Evolutionary conservation across 2,329 filamentous ascomycete genomes (phyloP), one percentile per base, ranked within the genome.

Genomic region (Fusarium sp.): DNA sequence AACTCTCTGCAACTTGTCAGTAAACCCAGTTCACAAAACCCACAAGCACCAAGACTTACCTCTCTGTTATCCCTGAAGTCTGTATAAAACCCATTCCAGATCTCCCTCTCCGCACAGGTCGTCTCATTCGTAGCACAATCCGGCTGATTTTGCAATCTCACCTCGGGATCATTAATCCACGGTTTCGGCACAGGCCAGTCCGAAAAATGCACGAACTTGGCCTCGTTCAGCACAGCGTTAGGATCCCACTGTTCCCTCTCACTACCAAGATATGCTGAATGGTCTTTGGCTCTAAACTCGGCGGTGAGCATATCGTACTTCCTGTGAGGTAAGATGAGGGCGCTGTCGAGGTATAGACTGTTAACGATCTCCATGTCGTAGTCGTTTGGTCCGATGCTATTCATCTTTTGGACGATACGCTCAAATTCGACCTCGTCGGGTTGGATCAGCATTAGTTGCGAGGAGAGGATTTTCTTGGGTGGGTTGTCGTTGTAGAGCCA

Each of bases 341-440:
- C 90, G 35, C 81, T 88, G 60, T 89, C 84, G 5, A 83, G 85
- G 73, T 91, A 93, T 21, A 91, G 86, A 21, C 86, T 83, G 74
- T 94, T 93, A 46, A 93, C 81, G 6, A 93, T 82, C 76, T 93
- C 90, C 90, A 93, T 93, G 74, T 93, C 91, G 74, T 88, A 91
- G 43, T 88, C 84, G 35, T 75, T 65, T 3, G 37, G 28, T 0
- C 76, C 75, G 1, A 83, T 79, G 4, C 64, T 54, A 3, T 80
- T 71, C 40, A 82, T 77, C 23, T 73, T 77, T 16, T 72, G 59
- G 35, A 76, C 71, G 19, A 85, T 75, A 15, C 83, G 80, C n/a
- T 75, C 67, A 63, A 89, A 88, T 69, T 92, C 90, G 23, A 79
- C 75, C 16, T 82, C 79, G 15, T 86, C 88, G 0, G 92, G 92